Conservation (phyloP, 192 early-diverging fungal species). For the Podila epicladia region DNA sequence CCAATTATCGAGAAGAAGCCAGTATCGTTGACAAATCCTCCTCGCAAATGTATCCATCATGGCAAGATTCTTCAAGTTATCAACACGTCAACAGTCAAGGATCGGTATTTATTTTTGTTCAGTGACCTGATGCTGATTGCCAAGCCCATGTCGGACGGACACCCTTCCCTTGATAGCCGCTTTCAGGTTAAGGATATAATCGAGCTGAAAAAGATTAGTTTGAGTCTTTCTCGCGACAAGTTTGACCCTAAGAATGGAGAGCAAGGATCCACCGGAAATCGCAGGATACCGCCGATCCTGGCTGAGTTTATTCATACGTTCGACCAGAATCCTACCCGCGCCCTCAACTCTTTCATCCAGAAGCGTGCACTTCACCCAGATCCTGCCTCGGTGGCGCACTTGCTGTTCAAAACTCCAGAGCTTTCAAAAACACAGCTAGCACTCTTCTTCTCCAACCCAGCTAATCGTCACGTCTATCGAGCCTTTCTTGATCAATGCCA, state of each 20-base stretch:
- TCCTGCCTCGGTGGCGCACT: constrained; percentile 69
- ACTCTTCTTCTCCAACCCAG: constrained; percentile 60
- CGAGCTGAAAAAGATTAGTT: constrained; percentile 55
- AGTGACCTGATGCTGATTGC: constrained; percentile 72
- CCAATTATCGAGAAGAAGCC: constrained; percentile 22
- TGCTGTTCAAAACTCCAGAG: constrained; percentile 73
- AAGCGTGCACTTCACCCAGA: constrained; percentile 64
- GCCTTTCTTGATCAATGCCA: constrained; percentile 66
- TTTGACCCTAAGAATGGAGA: constrained; percentile 35
- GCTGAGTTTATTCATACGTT: constrained; percentile 69
- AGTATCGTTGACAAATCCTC: constrained; percentile 50
- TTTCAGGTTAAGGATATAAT: constrained; percentile 67
- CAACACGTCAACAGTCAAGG: constrained; percentile 71
- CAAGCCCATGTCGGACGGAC: constrained; percentile 66
- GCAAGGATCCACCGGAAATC: constrained; percentile 12
- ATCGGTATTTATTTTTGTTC: constrained; percentile 74
- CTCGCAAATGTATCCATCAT: constrained; percentile 64
- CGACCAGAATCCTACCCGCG: constrained; percentile 63
- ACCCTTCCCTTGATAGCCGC: constrained; percentile 54
- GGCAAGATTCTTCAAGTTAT: constrained; percentile 72
- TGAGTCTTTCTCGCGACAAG: constrained; percentile 55
- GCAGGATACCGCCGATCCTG: constrained; percentile 65
- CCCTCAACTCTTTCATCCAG: constrained; percentile 66
- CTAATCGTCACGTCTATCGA: constrained; percentile 65
- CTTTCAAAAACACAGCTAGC: constrained; percentile 67